These are phyloP conservation scores for Mikania micrantha DNA, from an alignment of 129 eudicot species.

Conservation along the genomic window DNA sequence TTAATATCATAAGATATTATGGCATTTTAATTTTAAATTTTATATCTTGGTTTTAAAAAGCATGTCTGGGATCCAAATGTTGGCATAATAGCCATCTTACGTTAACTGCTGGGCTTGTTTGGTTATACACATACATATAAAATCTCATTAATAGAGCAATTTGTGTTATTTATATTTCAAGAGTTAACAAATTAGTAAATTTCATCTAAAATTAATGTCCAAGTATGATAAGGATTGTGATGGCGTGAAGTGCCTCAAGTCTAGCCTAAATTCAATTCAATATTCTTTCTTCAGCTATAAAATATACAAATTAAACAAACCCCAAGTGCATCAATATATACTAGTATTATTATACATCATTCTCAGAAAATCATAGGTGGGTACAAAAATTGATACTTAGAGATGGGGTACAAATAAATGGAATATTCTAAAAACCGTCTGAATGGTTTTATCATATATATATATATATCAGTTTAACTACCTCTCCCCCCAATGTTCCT, in stretches of 20 bases:
- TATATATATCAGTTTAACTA: slow-evolving; percentile 24
- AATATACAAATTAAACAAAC: not conserved
- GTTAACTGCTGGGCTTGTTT: no score
- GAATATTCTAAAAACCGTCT: slow-evolving; percentile 17
- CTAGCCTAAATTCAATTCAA: no score
- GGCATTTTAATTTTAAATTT: not conserved
- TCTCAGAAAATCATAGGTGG: not conserved
- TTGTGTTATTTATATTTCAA: no score
- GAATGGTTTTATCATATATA: slow-evolving; percentile 4
- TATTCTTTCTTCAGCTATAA: not conserved
- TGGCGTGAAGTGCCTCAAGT: no score
- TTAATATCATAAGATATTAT: not conserved
- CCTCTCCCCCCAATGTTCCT: slow-evolving; percentile 27
- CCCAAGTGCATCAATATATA: not conserved
- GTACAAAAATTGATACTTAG: not conserved
- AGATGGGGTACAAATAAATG: slow-evolving; percentile 18
- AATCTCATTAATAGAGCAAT: no score
- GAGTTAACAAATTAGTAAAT: no score
- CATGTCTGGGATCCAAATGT: not conserved
- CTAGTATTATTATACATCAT: not conserved
- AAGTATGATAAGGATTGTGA: no score
- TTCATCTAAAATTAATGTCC: no score
- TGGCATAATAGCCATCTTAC: not conserved
- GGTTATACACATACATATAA: no score
- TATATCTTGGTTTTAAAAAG: not conserved